Base-by-base conservation (phyloP, 2,329 filamentous ascomycete genomes). In the Colletotrichum agaves region DNA sequence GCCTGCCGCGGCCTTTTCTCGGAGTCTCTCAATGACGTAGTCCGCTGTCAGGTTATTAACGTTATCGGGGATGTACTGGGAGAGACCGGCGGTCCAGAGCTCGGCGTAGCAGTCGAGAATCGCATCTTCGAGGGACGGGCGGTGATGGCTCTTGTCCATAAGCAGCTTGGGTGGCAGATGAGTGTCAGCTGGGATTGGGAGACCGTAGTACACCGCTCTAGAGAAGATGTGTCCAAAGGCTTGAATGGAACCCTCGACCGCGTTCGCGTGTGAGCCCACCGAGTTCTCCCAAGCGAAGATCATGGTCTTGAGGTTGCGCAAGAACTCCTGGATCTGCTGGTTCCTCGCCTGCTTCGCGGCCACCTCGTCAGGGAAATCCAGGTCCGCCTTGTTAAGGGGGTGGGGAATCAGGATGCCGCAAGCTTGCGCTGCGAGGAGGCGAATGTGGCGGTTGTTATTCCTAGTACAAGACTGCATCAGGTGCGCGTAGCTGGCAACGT, bases 371-470 rank as follows among this genome's bases (percentile, higher is more conserved):
- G 79, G 73, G 12, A 89, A 73, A 3, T 79, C 74, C 12, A 61
- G 12, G 23, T 69, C 65, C 53, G 55, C 47, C 23, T 52, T 43
- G 63, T 83, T 83, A 6, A 72, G 74, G 4, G 84, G 82, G 75
- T 95, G 91, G 0, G 93, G 91, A 1, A 87, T 89, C 5, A 98
- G 79, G 12, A 97, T 91, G 0, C 94, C 94, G 72, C 94, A 88
- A 0, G 89, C 87, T 67, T 89, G 89, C 15, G 93, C 90, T 1
- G 90, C 90, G 31, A 90, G 82, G 41, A 84, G 82, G 39, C 94
- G 87, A 5, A 91, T 84, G 61, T 88, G 85, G 69, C 88, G 85
- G 71, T 92, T 91, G 75, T 94, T 96, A 5, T 92, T 93, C 69
- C 56, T 84, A 85, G 61, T 94, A 82, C 10, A 90, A 81, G 8